phyloP scores from a whole-genome alignment of 2,329 filamentous ascomycete species.

The Scedosporium aurantiacum region DNA sequence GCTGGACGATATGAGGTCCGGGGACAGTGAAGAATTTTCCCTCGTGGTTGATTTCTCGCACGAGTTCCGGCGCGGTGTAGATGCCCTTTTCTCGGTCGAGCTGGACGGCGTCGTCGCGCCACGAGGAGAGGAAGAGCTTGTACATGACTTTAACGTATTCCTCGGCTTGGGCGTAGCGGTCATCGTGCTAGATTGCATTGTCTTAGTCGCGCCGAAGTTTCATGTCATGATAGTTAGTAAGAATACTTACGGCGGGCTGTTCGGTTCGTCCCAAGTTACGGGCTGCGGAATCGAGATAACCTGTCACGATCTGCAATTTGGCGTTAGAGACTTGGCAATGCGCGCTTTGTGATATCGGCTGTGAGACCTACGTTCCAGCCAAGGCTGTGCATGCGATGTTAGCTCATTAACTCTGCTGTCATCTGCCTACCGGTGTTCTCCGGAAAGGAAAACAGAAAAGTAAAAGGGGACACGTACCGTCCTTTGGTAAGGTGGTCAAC shows the following conservation, averaged over 20 bases:
- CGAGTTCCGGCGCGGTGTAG: conserved; percentile 39
- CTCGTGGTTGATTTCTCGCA: conserved; percentile 54
- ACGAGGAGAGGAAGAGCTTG: conserved; percentile 57
- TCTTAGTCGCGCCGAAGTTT: conserved; percentile 2
- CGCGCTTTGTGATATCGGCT: background rate
- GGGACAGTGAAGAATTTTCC: conserved; percentile 54
- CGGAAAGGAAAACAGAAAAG: background rate
- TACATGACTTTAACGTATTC: conserved; percentile 55
- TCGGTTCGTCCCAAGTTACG: conserved; percentile 50
- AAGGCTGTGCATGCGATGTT: background rate
- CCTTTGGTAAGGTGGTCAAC: conserved; percentile 58
- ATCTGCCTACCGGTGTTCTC: background rate
- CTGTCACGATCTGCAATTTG: conserved; percentile 48
- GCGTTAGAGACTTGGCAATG: conserved; percentile 7
- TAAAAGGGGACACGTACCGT: conserved; percentile 25
- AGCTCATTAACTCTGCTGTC: background rate
- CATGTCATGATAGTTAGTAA: background rate
- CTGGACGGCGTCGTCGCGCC: conserved; percentile 55
- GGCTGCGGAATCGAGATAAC: conserved; percentile 59
- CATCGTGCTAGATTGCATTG: conserved; percentile 39
- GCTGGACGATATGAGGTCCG: conserved; percentile 55
- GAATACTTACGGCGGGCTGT: conserved; percentile 26
- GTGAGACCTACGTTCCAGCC: background rate
- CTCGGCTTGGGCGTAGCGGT: conserved; percentile 51
- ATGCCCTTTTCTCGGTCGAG: conserved; percentile 45